Evolutionary conservation across 1,284 basidiomycete species (phyloP), one percentile per base, ranked within the genome.

Genomic region (Golubevia sp.): DNA sequence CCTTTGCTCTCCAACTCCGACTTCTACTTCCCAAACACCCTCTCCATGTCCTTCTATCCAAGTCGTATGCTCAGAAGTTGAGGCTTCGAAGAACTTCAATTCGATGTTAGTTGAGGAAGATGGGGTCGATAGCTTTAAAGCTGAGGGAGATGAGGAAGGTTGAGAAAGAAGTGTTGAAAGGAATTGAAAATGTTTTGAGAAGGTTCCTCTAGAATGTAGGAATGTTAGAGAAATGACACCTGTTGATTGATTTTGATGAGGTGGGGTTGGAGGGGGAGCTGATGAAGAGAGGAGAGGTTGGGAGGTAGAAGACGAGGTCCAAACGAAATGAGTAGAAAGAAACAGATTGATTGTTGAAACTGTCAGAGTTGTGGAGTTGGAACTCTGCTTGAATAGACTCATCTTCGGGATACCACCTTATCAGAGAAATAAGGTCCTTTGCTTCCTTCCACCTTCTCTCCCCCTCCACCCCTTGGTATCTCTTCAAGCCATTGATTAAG

Each of bases 171-270:
- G 5, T 44, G 49, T 18, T 49, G 34, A 49, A 49, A 55, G 15
- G 63, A 49, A 18, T 20, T 49, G 1, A 62, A 11, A 2, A 48
- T 24, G 18, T 24, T 34, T 3, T 55, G 38, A 30, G 48, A 69
- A 60, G 1, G 57, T 62, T 25, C 66, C 69, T 18, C 61, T 44
- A 1, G 53, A 38, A 54, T 71, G 74, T 3, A 76, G 64, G 6
- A 76, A 48, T 0, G 70, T 72, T 56, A 76, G 61, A 15, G 71
- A 66, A 30, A 65, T 59, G 23, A 76, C 62, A 0, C 74, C 74
- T 2, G 61, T 63, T 0, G 64, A 66, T 7, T 54, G 51, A 21
- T 76, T 76, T n/a, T 64, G 61, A 55, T 76, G 74, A 23, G 57
- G 49, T 1, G 63, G 55, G 7, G 66, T 55, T 27, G 38, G 52